Evolutionary conservation across 1,139 yeast genomes (phyloP).

Genomic region (Saccharomyces hybrid): DNA sequence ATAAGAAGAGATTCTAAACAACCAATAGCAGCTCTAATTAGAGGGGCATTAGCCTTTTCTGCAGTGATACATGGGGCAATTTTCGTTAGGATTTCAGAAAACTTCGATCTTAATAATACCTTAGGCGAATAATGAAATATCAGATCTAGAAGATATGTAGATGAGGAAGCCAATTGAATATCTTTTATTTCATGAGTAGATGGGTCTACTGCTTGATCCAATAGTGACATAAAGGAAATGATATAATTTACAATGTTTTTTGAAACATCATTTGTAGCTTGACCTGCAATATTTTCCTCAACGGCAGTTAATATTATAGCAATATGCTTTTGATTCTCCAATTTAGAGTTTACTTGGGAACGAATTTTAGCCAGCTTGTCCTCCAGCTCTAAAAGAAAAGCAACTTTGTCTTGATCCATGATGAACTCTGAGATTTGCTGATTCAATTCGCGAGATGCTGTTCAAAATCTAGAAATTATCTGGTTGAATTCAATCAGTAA

Average conservation of each 20-base stretch:
- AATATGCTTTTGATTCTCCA: constrained; percentile 75
- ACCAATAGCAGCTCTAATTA: constrained; percentile 77
- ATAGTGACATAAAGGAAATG: constrained; percentile 70
- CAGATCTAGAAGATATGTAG: constrained; percentile 76
- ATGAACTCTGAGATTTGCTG: neutral
- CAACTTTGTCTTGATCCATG: constrained; percentile 40
- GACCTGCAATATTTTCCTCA: constrained; percentile 78
- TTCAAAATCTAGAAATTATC: neutral
- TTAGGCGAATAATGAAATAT: constrained; percentile 71
- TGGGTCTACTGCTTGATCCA: constrained; percentile 63
- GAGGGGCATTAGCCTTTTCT: constrained; percentile 71
- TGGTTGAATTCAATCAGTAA: neutral
- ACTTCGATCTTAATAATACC: constrained; percentile 59
- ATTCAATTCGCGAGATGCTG: neutral
- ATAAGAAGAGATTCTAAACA: constrained; percentile 69
- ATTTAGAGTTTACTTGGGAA: constrained; percentile 61
- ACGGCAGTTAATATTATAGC: constrained; percentile 77
- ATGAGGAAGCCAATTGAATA: constrained; percentile 56
- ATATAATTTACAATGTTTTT: constrained; percentile 66
- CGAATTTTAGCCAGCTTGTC: constrained; percentile 64
- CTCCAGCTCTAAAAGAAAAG: constrained; percentile 53
- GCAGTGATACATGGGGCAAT: constrained; percentile 74
- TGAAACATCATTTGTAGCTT: constrained; percentile 38
- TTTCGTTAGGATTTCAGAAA: constrained; percentile 68
- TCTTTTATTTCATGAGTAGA: constrained; percentile 50